Percentiles rank a stretch among this genome's conserved stretches.
These are phyloP conservation scores for Epichloe festucae DNA, from an alignment of 2,329 filamentous ascomycete species.

Conservation along the genomic window DNA sequence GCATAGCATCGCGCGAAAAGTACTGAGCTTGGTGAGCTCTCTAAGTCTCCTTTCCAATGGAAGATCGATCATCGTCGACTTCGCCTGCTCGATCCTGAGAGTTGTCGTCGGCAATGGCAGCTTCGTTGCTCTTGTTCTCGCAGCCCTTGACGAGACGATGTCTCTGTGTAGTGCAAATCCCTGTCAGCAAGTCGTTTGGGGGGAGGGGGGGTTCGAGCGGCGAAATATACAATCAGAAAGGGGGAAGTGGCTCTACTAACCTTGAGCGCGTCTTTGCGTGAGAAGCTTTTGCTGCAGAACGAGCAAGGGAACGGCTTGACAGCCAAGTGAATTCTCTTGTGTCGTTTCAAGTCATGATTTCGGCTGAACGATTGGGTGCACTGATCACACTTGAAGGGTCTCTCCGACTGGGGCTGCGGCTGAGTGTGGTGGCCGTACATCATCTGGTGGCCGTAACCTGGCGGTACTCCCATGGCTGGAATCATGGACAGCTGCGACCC, in stretches of 20 bases:
- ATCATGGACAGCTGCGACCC: slow-evolving; percentile 60
- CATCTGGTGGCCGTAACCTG: slow-evolving; percentile 44
- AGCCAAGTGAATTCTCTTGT: slow-evolving; percentile 87
- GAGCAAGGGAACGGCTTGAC: slow-evolving; percentile 92
- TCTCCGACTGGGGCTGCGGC: slow-evolving; percentile 47
- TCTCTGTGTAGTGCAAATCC: slow-evolving; percentile 26
- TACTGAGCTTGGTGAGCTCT: neutral
- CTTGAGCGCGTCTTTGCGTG: slow-evolving; percentile 91
- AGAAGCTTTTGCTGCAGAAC: slow-evolving; percentile 93
- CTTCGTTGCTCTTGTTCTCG: slow-evolving; percentile 23
- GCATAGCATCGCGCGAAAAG: neutral
- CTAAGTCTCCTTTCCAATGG: slow-evolving; percentile 2
- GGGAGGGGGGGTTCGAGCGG: too few relatives aligned
- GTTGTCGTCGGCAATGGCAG: slow-evolving; percentile 11
- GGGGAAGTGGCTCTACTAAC: slow-evolving; percentile 35
- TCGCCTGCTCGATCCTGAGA: slow-evolving; percentile 4
- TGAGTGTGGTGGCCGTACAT: slow-evolving; percentile 47
- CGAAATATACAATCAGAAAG: neutral
- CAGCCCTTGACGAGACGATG: slow-evolving; percentile 55
- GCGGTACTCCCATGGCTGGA: slow-evolving; percentile 38
- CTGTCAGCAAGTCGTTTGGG: neutral
- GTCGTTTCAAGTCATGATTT: slow-evolving; percentile 90
- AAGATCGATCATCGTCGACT: slow-evolving; percentile 6
- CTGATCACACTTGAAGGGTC: slow-evolving; percentile 88
- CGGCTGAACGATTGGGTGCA: slow-evolving; percentile 91